A percentile compares a stretch with the other conserved stretches of the same genome.
phyloP scores from a whole-genome alignment of 345 rosid genomes.

The Xanthoceras sorbifolium region DNA sequence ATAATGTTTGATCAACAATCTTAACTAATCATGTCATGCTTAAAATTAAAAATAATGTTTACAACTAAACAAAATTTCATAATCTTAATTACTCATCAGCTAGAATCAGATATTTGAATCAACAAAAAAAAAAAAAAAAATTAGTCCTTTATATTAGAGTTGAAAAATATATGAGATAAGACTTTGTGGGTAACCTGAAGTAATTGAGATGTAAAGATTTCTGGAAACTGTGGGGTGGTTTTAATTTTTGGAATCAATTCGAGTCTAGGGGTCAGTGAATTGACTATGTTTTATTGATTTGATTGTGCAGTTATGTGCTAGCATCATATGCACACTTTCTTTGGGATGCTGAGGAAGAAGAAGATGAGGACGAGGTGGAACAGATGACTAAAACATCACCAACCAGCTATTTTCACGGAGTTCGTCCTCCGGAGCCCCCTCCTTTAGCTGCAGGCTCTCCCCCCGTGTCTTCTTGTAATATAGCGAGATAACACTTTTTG shows the following conservation, averaged over 20 bases:
- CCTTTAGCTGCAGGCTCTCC: constrained; percentile 50
- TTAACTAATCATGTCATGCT: no score
- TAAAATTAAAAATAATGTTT: no score
- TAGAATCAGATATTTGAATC: no score
- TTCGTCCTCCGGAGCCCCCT: constrained; percentile 29
- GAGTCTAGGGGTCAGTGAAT: background rate
- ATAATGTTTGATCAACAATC: no score
- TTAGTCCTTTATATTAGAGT: background rate
- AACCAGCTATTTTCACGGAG: constrained; percentile 40
- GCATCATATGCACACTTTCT: constrained; percentile 91
- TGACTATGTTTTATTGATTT: constrained; percentile 16
- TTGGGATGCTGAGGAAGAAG: constrained; percentile 87
- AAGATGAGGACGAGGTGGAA: constrained; percentile 36
- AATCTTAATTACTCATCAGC: background rate
- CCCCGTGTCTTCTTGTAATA: constrained; percentile 17
- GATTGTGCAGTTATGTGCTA: constrained; percentile 66
- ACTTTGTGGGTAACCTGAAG: background rate
- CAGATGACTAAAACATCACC: constrained; percentile 30
- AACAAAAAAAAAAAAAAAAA: background rate
- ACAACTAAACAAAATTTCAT: no score
- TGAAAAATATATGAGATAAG: background rate
- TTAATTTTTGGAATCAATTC: background rate
- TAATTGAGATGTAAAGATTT: no score
- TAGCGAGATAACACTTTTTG: constrained; percentile 36
- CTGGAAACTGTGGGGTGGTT: background rate